Conservation (phyloP, 129 eudicot genomes). For the Artemisia annua region DNA sequence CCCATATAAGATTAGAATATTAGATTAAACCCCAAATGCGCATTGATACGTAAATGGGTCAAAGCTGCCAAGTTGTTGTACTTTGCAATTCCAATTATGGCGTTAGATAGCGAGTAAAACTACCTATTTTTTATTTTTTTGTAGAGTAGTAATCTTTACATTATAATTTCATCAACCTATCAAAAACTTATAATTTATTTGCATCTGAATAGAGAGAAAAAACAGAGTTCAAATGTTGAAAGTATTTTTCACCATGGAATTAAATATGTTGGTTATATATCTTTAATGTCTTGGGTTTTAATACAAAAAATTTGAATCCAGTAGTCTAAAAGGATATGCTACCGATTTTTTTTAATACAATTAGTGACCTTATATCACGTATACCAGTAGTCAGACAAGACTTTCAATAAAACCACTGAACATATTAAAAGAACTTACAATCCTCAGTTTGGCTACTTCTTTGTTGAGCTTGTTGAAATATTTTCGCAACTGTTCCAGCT, state of each 20-base stretch:
- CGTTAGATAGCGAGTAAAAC: no score
- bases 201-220: background rate
- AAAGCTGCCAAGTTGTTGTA: no score
- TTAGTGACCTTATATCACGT: background rate
- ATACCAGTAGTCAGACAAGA: background rate
- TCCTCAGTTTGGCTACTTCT: constrained; percentile 68
- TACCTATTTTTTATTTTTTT: no score
- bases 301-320: no score
- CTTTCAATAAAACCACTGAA: background rate
- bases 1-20: no score
- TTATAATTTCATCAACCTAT: constrained; percentile 1
- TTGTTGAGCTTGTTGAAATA: constrained; percentile 73
- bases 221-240: background rate
- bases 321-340: no score
- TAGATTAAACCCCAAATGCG: no score
- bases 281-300: background rate
- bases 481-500: constrained; percentile 70
- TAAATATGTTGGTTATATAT: background rate
- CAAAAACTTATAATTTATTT: background rate
- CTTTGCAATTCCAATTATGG: background rate
- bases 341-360: background rate
- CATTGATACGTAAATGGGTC: no score
- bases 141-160: background rate
- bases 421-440: constrained; percentile 49
- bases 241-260: background rate